phyloP scores from a whole-genome alignment of 148 eudicot species.

The Chenopodium berlandieri region DNA sequence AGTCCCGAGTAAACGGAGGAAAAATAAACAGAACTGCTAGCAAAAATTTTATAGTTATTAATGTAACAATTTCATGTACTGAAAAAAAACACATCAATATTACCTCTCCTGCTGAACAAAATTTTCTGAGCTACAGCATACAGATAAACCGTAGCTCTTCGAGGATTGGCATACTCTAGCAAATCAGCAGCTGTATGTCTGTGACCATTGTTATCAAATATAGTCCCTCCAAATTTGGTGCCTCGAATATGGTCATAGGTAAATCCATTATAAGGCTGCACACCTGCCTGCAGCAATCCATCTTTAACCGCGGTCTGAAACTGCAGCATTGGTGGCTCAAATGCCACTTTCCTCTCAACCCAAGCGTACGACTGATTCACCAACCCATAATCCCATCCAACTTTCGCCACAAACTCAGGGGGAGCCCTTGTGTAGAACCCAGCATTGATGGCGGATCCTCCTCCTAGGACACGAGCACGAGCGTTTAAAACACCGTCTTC shows the following conservation, averaged over 20 bases:
- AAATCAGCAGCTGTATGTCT: constrained; percentile 90
- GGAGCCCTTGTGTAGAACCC: constrained; percentile 80
- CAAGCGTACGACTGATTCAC: constrained; percentile 73
- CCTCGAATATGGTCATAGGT: constrained; percentile 72
- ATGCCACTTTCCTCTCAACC: constrained; percentile 73
- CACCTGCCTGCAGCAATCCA: constrained; percentile 67
- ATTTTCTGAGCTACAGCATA: constrained; percentile 63
- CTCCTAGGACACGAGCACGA: constrained; percentile 74
- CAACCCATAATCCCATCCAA: constrained; percentile 55
- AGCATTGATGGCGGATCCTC: constrained; percentile 76
- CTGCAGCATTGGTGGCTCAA: constrained; percentile 47
- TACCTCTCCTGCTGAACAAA: constrained; percentile 46
- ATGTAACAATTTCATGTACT: neutral
- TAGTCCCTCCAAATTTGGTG: constrained; percentile 78
- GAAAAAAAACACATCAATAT: neutral
- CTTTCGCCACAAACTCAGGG: constrained; percentile 30
- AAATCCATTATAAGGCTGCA: constrained; percentile 63
- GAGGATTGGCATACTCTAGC: constrained; percentile 67
- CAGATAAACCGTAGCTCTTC: constrained; percentile 46
- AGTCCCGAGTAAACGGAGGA: neutral
- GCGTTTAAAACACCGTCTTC: constrained; percentile 82
- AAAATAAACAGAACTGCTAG: neutral
- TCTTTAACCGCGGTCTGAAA: constrained; percentile 72
- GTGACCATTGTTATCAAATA: constrained; percentile 65
- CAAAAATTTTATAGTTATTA: neutral